phyloP scores from a whole-genome alignment of 176 grass and related monocot species.

The Luzula sylvatica region DNA sequence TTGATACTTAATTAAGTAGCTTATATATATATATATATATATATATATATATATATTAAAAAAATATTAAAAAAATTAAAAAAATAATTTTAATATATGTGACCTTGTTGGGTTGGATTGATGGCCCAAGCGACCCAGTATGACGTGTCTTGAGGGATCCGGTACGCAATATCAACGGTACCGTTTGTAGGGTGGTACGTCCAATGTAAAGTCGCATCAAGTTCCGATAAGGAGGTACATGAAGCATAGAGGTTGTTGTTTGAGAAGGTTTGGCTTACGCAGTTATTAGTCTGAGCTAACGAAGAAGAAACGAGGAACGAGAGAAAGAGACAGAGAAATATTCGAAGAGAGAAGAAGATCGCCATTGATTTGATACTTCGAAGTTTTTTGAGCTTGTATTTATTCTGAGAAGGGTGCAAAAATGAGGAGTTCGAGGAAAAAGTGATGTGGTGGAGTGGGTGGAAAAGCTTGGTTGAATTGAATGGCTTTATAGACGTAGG shows the following conservation, averaged over 20 bases:
- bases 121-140: slow-evolving; percentile 85
- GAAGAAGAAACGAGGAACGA: neutral
- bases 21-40: too few relatives aligned
- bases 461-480: neutral
- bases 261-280: slow-evolving; percentile 35
- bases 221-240: slow-evolving; percentile 39
- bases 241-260: slow-evolving; percentile 22
- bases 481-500: neutral
- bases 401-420: neutral
- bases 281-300: slow-evolving; percentile 31
- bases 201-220: slow-evolving; percentile 65
- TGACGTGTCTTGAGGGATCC: slow-evolving; percentile 8
- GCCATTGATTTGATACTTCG: slow-evolving; percentile 18
- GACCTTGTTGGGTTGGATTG: slow-evolving; percentile 8
- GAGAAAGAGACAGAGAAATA: slow-evolving; percentile 22
- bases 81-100: too few relatives aligned
- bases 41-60: too few relatives aligned
- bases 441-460: slow-evolving; percentile 1
- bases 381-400: neutral
- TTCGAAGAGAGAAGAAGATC: slow-evolving; percentile 13
- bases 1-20: too few relatives aligned
- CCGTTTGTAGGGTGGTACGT: slow-evolving; percentile 57
- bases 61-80: too few relatives aligned
- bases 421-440: neutral
- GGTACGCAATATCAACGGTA: slow-evolving; percentile 63